Evolutionary conservation across 371 early-diverging fungal species (phyloP).

Genomic region (Lichtheimia corymbifera): DNA sequence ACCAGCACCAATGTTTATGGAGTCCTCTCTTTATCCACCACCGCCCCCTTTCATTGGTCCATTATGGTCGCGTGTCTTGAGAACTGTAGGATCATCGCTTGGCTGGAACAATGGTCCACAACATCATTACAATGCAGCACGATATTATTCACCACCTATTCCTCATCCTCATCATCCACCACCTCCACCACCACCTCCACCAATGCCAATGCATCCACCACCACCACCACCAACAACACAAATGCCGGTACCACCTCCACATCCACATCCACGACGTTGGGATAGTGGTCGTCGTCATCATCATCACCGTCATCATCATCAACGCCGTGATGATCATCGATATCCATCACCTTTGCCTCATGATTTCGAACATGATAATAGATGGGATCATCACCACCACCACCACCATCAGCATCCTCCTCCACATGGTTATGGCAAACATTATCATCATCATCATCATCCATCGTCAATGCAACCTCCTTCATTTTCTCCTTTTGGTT

Average conservation of each 20-base stretch:
- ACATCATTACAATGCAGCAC: conserved; percentile 5
- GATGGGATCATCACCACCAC: conserved; percentile 1
- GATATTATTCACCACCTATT: conserved; percentile 8
- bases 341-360: background rate
- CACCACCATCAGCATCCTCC: background rate
- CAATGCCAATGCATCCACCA: conserved; percentile 3
- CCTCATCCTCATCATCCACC: conserved; percentile 6
- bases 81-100: conserved; percentile 1
- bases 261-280: background rate
- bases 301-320: background rate
- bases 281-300: background rate
- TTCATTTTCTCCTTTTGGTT: background rate
- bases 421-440: background rate
- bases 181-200: conserved; percentile 7
- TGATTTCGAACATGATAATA: background rate
- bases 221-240: conserved; percentile 5
- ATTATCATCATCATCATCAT: background rate
- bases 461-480: background rate
- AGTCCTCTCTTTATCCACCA: conserved; percentile 5
- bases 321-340: too few relatives aligned
- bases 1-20: conserved; percentile 4
- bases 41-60: conserved; percentile 9
- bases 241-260: background rate
- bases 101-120: conserved; percentile 5
- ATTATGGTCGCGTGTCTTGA: conserved; percentile 9